A percentile compares a stretch with the other conserved stretches of the same genome.
Conservation (phyloP, 352 stramenopile genomes). For the Phytophthora quininea region DNA sequence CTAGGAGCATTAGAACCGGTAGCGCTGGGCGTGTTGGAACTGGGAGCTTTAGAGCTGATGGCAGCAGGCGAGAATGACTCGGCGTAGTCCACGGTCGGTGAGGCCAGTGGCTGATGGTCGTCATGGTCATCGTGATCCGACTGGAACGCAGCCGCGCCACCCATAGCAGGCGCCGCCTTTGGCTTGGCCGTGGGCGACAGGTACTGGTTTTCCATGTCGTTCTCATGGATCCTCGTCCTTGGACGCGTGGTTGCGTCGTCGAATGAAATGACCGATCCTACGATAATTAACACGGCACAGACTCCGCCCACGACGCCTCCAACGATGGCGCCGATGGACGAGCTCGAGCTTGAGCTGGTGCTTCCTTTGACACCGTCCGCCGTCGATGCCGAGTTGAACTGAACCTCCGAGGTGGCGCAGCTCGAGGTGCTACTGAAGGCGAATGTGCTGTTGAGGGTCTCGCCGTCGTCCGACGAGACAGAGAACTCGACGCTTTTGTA, state of each 20-base stretch:
- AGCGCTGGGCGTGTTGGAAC: neutral
- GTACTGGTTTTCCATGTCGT: slow-evolving; percentile 64
- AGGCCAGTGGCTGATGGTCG: slow-evolving; percentile 36
- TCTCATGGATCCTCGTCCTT: slow-evolving; percentile 41
- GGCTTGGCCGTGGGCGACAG: slow-evolving; percentile 60
- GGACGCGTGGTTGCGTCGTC: slow-evolving; percentile 54
- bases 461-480: slow-evolving; percentile 57
- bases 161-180: slow-evolving; percentile 33
- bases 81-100: slow-evolving; percentile 58
- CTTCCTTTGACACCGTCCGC: slow-evolving; percentile 45
- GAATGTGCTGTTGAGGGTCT: slow-evolving; percentile 65
- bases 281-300: slow-evolving; percentile 63
- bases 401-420: slow-evolving; percentile 66
- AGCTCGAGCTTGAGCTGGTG: slow-evolving; percentile 16
- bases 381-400: slow-evolving; percentile 72
- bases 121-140: slow-evolving; percentile 32
- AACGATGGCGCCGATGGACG: slow-evolving; percentile 42
- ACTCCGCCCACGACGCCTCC: slow-evolving; percentile 44
- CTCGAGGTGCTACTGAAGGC: slow-evolving; percentile 57
- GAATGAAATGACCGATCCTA: slow-evolving; percentile 71
- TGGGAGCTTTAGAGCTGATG: slow-evolving; percentile 21
- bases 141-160: slow-evolving; percentile 40
- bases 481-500: slow-evolving; percentile 69
- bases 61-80: slow-evolving; percentile 57
- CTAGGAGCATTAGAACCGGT: too few species aligned